Conservation (phyloP, 2,329 filamentous ascomycete species). For the Penicillium frequentans region DNA sequence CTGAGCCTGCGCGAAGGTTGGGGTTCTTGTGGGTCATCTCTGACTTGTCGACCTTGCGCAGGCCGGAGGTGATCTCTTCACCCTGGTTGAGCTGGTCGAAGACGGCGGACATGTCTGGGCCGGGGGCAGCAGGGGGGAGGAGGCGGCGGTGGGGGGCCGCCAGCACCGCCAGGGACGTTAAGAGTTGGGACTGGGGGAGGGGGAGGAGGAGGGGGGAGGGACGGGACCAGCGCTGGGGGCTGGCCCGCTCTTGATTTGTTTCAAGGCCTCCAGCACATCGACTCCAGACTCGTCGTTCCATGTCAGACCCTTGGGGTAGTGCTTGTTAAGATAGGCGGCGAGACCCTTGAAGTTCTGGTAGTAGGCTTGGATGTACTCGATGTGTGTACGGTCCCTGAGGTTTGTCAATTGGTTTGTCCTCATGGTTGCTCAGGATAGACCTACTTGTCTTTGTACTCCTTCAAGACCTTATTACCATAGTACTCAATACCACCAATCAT, state of each 20-base stretch:
- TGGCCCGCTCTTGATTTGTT: conserved; percentile 52
- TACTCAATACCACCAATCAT: conserved; percentile 83
- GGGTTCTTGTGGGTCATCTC: conserved; percentile 99
- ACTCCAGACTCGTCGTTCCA: conserved; percentile 82
- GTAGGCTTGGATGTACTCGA: conserved; percentile 90
- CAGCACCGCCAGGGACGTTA: conserved; percentile 51
- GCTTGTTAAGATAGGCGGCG: conserved; percentile 77
- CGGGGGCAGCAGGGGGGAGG: conserved; percentile 56
- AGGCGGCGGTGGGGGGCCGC: conserved; percentile 66
- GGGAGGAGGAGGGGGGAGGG: conserved; percentile 46
- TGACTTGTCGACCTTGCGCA: conserved; percentile 91
- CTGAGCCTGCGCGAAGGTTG: conserved; percentile 69
- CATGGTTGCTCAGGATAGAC: conserved; percentile 19
- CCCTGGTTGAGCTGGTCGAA: conserved; percentile 92
- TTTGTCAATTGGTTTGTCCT: conserved; percentile 19
- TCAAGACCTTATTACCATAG: conserved; percentile 91
- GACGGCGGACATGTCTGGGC: conserved; percentile 75
- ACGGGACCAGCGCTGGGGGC: conserved; percentile 36
- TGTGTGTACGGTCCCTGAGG: conserved; percentile 70
- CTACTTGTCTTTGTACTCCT: conserved; percentile 81
- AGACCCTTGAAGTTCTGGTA: conserved; percentile 87
- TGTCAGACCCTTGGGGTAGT: conserved; percentile 73
- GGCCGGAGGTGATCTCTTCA: conserved; percentile 78
- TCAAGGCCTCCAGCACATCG: conserved; percentile 69
- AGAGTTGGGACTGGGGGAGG: conserved; percentile 48